Evolutionary conservation across 345 rosid genomes (phyloP).

Genomic region (Hibiscus syriacus): DNA sequence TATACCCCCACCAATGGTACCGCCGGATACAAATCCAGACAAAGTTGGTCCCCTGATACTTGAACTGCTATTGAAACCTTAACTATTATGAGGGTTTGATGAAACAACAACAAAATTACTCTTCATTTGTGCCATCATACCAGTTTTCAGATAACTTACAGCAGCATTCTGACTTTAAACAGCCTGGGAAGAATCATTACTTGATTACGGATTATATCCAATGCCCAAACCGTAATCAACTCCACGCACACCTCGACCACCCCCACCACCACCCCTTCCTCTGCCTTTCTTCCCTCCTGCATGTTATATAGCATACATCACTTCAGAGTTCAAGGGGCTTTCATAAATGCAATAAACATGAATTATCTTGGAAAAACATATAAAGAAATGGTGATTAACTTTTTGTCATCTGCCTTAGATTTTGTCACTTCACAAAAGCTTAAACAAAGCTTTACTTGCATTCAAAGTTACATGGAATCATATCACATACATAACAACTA

Average conservation of each 20-base stretch:
- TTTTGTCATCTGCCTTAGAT: no score
- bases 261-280: conserved; percentile 34
- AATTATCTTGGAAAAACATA: neutral
- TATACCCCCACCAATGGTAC: no score
- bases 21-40: no score
- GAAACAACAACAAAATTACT: no score
- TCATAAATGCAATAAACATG: neutral
- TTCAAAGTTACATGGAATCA: neutral
- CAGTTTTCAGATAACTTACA: conserved; percentile 53
- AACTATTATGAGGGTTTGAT: no score
- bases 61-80: no score
- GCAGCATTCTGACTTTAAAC: conserved; percentile 47
- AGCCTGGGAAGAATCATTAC: conserved; percentile 28
- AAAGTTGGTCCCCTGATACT: no score
- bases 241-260: conserved; percentile 92
- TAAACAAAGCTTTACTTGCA: neutral
- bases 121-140: conserved; percentile 80
- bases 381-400: neutral
- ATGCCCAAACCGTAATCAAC: conserved; percentile 97
- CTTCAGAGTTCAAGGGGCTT: no score
- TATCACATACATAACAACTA: neutral
- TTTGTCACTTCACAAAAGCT: no score
- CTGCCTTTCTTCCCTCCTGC: no score
- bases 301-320: no score
- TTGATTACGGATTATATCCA: conserved; percentile 68